Percentiles rank a stretch among this genome's conserved stretches.
Evolutionary conservation across 768 basidiomycete genomes (phyloP).

Genomic region (Paxillus rubicundulus): DNA sequence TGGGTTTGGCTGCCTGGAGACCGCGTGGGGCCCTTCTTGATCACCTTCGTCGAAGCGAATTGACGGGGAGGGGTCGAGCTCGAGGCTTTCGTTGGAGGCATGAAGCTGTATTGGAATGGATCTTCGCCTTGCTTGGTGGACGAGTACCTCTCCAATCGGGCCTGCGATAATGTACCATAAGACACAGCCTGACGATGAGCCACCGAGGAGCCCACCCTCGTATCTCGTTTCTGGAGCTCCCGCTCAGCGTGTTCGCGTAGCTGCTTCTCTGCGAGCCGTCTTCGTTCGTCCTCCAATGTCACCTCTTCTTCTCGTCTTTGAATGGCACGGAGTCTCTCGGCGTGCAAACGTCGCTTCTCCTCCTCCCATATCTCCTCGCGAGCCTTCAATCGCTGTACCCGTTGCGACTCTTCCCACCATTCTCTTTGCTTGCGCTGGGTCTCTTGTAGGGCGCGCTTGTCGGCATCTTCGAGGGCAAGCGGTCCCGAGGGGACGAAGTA

Average conservation of each 20-base stretch:
- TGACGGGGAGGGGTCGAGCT: conserved; percentile 20
- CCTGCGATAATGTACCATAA: conserved; percentile 12
- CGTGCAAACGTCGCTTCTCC: conserved; percentile 42
- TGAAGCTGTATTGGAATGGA: conserved; percentile 34
- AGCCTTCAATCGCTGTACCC: conserved; percentile 40
- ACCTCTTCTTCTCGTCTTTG: conserved; percentile 34
- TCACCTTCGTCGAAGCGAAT: conserved; percentile 6
- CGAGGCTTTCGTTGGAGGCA: conserved; percentile 23
- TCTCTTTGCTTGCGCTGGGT: conserved; percentile 34
- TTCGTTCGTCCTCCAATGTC: conserved; percentile 27
- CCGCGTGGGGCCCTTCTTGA: conserved; percentile 5
- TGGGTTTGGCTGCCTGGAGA: conserved; percentile 25
- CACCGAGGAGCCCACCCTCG: conserved; percentile 18
- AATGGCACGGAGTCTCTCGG: conserved; percentile 36
- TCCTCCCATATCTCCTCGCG: conserved; percentile 50
- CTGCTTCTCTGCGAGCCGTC: conserved; percentile 19
- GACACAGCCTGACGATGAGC: not conserved
- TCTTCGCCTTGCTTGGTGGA: conserved; percentile 19
- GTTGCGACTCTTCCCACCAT: conserved; percentile 34
- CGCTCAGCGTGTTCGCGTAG: conserved; percentile 5
- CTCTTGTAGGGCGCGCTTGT: conserved; percentile 38
- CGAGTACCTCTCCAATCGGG: conserved; percentile 10
- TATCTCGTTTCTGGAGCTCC: conserved; percentile 10
- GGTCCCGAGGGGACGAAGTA: conserved; percentile 39
- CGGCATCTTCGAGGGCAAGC: conserved; percentile 40